A percentile compares a stretch with the other conserved stretches of the same genome.
Evolutionary conservation across 1,139 yeast genomes (phyloP).

Genomic region (Blastobotrys elegans): DNA sequence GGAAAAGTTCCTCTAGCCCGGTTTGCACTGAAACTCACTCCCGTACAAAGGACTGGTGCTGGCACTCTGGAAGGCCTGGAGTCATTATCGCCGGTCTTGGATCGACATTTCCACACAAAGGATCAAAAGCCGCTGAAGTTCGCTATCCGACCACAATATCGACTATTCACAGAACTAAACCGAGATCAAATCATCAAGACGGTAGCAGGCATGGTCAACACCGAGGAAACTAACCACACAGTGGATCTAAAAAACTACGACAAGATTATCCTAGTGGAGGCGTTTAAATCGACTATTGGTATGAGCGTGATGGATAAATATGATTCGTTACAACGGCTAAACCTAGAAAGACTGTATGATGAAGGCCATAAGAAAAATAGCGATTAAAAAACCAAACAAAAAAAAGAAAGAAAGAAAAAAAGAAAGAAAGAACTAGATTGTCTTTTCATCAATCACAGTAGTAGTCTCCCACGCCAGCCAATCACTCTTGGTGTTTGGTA

Average conservation of each 20-base stretch:
- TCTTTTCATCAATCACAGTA: constrained; percentile 31
- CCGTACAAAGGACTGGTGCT: constrained; percentile 69
- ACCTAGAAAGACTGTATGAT: constrained; percentile 58
- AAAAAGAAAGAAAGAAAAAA: neutral
- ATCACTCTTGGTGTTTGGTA: constrained; percentile 82
- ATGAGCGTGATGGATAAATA: constrained; percentile 56
- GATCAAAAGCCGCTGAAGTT: constrained; percentile 50
- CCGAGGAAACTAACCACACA: constrained; percentile 44
- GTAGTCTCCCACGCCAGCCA: constrained; percentile 83
- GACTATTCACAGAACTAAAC: constrained; percentile 71
- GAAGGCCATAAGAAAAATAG: constrained; percentile 9
- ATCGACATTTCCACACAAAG: constrained; percentile 60
- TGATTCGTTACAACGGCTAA: constrained; percentile 50
- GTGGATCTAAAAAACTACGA: constrained; percentile 82
- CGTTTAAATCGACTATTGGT: constrained; percentile 51
- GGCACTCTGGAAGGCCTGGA: constrained; percentile 65
- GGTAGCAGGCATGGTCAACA: constrained; percentile 68
- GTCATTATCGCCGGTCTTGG: constrained; percentile 54
- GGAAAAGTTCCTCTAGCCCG: constrained; percentile 32
- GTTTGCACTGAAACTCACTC: constrained; percentile 74
- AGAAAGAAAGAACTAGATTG: constrained; percentile 6
- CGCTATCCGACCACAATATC: constrained; percentile 73
- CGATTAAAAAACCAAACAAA: neutral
- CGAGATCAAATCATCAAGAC: constrained; percentile 65
- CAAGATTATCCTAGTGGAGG: constrained; percentile 74